Evolutionary conservation across 345 rosid genomes (phyloP).

Genomic region (Acer yangbiense): DNA sequence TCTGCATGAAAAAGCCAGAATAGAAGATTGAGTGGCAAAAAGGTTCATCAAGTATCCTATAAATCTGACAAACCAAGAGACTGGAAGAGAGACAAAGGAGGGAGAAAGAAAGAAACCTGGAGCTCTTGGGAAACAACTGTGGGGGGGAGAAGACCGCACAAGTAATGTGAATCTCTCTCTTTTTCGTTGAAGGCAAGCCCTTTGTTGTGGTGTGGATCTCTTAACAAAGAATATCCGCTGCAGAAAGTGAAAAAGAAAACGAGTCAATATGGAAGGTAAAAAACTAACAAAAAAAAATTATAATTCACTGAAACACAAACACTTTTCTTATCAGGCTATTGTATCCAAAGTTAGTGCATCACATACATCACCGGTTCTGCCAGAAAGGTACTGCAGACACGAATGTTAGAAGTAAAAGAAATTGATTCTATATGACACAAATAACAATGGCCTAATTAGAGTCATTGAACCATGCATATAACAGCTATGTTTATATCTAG

Average conservation of each 20-base stretch:
- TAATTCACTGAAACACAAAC: not conserved
- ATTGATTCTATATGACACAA: not conserved
- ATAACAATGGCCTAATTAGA: not conserved
- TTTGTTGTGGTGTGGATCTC: slow-evolving; percentile 96
- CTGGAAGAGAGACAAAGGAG: not conserved
- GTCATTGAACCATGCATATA: not conserved
- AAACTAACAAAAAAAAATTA: not conserved
- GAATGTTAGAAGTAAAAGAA: not conserved
- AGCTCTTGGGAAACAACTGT: slow-evolving; percentile 82
- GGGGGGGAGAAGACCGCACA: slow-evolving; percentile 95
- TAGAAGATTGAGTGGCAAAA: not conserved
- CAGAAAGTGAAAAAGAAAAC: slow-evolving; percentile 8
- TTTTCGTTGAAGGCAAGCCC: slow-evolving; percentile 85
- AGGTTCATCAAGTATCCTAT: slow-evolving; percentile 8
- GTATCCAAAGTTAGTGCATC: too few relatives aligned
- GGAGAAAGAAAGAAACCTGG: slow-evolving; percentile 49
- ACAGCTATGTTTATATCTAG: not conserved
- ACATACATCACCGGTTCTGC: too few relatives aligned
- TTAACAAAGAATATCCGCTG: slow-evolving; percentile 93
- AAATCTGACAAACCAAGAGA: slow-evolving; percentile 3
- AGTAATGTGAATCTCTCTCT: slow-evolving; percentile 90
- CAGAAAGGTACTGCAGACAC: too few relatives aligned
- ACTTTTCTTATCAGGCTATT: not conserved
- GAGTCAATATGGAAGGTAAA: not conserved
- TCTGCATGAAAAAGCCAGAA: too few relatives aligned